These are phyloP conservation scores for Lachnellula subtilissima DNA, from an alignment of 2,329 filamentous ascomycete genomes.

Conservation along the genomic window DNA sequence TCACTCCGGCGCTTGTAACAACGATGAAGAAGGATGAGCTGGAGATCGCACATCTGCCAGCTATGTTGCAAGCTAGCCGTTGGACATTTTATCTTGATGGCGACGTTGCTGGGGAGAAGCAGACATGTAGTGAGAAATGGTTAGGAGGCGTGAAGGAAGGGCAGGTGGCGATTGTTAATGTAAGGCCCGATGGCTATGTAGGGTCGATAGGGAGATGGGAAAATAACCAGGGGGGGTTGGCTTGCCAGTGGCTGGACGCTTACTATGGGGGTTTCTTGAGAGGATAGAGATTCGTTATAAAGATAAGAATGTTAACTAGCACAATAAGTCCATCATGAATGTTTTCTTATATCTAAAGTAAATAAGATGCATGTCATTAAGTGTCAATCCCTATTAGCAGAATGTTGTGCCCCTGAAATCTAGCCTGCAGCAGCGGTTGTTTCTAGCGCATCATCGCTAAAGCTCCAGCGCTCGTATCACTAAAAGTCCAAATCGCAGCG, in stretches of 20 bases:
- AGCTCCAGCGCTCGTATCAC: no score
- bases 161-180: constrained; percentile 61
- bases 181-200: constrained; percentile 70
- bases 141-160: constrained; percentile 47
- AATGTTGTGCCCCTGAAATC: no score
- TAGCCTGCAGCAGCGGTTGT: no score
- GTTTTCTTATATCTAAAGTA: no score
- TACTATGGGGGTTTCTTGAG: constrained; percentile 46
- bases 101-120: constrained; percentile 47
- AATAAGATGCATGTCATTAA: no score
- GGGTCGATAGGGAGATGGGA: constrained; percentile 51
- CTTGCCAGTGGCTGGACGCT: constrained; percentile 42
- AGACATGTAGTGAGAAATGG: constrained; percentile 66
- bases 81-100: constrained; percentile 73
- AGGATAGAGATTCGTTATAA: background rate
- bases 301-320: background rate
- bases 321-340: no score
- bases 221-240: constrained; percentile 30
- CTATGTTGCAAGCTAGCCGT: constrained; percentile 55
- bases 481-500: no score
- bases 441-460: no score
- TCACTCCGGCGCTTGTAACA: constrained; percentile 66
- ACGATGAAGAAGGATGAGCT: constrained; percentile 57
- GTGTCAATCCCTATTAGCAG: no score
- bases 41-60: constrained; percentile 61